These are phyloP conservation scores for Colletotrichum neosansevieriae DNA, from an alignment of 2,329 filamentous ascomycete genomes.

Conservation along the genomic window DNA sequence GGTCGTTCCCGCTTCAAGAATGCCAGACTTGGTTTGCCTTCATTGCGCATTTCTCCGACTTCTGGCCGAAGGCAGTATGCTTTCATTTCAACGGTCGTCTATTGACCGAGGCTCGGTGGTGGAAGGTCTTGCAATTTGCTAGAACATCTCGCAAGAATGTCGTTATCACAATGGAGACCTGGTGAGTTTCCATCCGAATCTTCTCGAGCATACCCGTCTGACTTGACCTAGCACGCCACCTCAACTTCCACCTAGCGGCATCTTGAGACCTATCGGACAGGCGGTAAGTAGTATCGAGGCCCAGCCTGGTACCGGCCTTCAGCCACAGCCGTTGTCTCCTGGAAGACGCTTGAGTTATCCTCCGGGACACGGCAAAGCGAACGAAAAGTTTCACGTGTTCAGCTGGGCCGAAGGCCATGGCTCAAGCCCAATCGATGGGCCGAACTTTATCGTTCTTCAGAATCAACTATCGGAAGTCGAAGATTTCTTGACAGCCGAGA, in stretches of 20 bases:
- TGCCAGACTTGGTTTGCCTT: slow-evolving; percentile 60
- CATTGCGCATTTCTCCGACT: slow-evolving; percentile 55
- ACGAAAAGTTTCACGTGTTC: slow-evolving; percentile 38
- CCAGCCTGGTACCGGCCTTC: neutral
- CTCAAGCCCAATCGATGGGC: slow-evolving; percentile 21
- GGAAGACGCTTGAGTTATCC: slow-evolving; percentile 27
- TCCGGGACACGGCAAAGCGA: slow-evolving; percentile 13
- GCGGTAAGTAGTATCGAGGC: neutral
- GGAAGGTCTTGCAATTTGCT: slow-evolving; percentile 47
- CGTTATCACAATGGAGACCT: slow-evolving; percentile 41
- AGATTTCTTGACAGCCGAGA: slow-evolving; percentile 31
- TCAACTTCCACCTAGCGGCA: slow-evolving; percentile 33
- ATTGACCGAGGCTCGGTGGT: slow-evolving; percentile 47
- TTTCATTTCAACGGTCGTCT: slow-evolving; percentile 51
- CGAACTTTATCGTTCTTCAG: slow-evolving; percentile 34
- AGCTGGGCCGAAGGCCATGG: slow-evolving; percentile 25
- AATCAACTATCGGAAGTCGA: slow-evolving; percentile 32
- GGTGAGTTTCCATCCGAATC: slow-evolving; percentile 5
- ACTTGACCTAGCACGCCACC: slow-evolving; percentile 23
- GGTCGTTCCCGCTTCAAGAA: slow-evolving; percentile 53
- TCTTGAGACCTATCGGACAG: slow-evolving; percentile 19
- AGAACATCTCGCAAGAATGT: slow-evolving; percentile 41
- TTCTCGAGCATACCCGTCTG: neutral
- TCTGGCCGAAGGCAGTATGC: slow-evolving; percentile 55
- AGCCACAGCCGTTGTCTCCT: slow-evolving; percentile 2